phyloP scores from a whole-genome alignment of 108 stramenopile genomes.

The Mediolabrus comicus region DNA sequence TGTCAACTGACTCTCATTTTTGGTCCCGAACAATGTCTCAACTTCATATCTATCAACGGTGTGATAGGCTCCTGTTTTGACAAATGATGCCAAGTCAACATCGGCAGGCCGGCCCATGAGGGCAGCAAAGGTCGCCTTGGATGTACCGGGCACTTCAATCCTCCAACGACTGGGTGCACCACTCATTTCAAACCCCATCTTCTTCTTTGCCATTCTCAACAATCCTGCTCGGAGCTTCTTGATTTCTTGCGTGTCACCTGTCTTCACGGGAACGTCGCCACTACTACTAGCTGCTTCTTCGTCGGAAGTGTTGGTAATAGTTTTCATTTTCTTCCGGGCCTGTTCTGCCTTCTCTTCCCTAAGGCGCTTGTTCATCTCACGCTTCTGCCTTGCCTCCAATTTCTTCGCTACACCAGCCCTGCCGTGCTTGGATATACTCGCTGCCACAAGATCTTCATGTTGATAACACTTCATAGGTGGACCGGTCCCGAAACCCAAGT shows the following conservation, averaged over 20 bases:
- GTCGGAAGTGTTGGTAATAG: not conserved
- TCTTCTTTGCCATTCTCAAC: not conserved
- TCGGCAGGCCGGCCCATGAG: constrained; percentile 9
- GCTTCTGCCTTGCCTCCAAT: not conserved
- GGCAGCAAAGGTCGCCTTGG: constrained; percentile 3
- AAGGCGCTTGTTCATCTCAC: constrained; percentile 7
- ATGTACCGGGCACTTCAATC: not conserved
- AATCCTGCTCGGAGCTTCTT: not conserved
- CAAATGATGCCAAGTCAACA: constrained; percentile 4
- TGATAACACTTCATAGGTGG: not conserved
- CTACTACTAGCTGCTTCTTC: not conserved
- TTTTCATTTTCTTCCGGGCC: constrained; percentile 1
- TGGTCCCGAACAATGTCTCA: not conserved
- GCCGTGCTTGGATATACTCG: not conserved
- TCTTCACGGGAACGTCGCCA: not conserved
- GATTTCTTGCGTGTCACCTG: not conserved
- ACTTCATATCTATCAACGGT: not conserved
- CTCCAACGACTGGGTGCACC: not conserved
- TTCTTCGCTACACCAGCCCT: not conserved
- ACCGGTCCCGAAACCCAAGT: not conserved
- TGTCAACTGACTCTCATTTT: not conserved
- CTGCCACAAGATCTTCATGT: not conserved
- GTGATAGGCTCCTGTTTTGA: constrained; percentile 7
- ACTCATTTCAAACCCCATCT: not conserved
- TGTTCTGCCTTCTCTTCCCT: constrained; percentile 5